Evolutionary conservation across 1,139 yeast species (phyloP).

Genomic region (Debaryomyces sp.): DNA sequence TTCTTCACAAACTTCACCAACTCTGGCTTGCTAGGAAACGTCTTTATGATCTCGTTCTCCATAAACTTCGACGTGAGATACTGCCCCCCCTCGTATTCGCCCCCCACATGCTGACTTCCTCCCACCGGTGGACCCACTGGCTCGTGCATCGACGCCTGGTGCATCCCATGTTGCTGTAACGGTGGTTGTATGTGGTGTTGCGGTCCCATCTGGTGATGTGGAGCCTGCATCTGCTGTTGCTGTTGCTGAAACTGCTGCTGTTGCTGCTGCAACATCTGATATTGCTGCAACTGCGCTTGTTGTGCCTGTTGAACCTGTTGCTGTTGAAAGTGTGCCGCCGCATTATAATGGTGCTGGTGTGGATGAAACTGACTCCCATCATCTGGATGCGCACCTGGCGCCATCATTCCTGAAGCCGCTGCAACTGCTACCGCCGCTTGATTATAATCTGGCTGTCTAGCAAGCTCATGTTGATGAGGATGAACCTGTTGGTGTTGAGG

Average conservation of each 20-base stretch:
- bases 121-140: constrained; percentile 10
- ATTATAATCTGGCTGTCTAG: constrained; percentile 19
- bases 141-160: constrained; percentile 18
- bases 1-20: constrained; percentile 48
- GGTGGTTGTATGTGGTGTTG: constrained; percentile 23
- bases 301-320: constrained; percentile 19
- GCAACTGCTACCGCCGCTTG: constrained; percentile 25
- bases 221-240: constrained; percentile 11
- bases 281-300: constrained; percentile 19
- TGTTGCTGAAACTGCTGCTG: constrained; percentile 18
- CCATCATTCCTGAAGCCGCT: constrained; percentile 16
- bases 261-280: constrained; percentile 28
- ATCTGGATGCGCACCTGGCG: constrained; percentile 20
- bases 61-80: constrained; percentile 33
- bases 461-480: constrained; percentile 13
- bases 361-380: constrained; percentile 28
- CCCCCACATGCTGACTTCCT: constrained; percentile 2
- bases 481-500: constrained; percentile 14
- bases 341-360: constrained; percentile 29
- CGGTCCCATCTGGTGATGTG: constrained; percentile 16
- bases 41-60: constrained; percentile 51
- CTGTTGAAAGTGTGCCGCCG: constrained; percentile 26
- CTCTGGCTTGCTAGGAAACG: constrained; percentile 44
- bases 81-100: constrained; percentile 16
- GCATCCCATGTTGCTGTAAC: constrained; percentile 19